phyloP scores from a whole-genome alignment of 1,139 yeast species.

The Nadsonia starkeyi-henricii region DNA sequence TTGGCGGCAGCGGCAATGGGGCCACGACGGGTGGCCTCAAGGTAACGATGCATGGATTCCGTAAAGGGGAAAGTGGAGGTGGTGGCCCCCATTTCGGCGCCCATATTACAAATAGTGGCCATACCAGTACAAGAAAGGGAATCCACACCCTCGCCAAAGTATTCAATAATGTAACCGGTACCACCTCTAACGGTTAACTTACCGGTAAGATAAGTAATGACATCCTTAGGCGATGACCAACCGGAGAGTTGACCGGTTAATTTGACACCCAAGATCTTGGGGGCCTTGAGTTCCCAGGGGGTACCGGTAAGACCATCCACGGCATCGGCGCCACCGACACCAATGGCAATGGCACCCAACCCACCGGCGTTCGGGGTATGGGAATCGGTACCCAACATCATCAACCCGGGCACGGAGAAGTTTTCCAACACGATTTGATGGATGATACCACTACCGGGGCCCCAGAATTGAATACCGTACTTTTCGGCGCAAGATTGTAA shows the following conservation, averaged over 20 bases:
- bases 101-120: conserved; percentile 99
- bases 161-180: conserved; percentile 95
- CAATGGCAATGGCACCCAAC: conserved; percentile 95
- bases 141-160: conserved; percentile 93
- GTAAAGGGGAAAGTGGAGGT: conserved; percentile 97
- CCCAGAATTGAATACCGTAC: conserved; percentile 99
- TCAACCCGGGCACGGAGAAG: conserved; percentile 96
- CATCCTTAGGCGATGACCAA: conserved; percentile 98
- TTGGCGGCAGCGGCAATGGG: conserved; percentile 73
- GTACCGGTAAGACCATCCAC: conserved; percentile 93
- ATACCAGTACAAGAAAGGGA: conserved; percentile 97
- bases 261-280: conserved; percentile 93
- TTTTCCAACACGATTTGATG: conserved; percentile 96
- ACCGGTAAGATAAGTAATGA: conserved; percentile 91
- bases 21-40: conserved; percentile 77
- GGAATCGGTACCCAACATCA: conserved; percentile 95
- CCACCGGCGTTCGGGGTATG: conserved; percentile 99
- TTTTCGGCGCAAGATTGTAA: conserved; percentile 88
- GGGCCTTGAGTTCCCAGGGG: conserved; percentile 98
- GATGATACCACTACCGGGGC: conserved; percentile 98
- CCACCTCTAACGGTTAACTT: conserved; percentile 98
- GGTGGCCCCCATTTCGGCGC: conserved; percentile 99
- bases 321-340: conserved; percentile 99
- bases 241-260: conserved; percentile 91
- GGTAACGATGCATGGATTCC: conserved; percentile 77